phyloP scores from a whole-genome alignment of 2,329 filamentous ascomycete genomes.

The Colletotrichum coccodes region DNA sequence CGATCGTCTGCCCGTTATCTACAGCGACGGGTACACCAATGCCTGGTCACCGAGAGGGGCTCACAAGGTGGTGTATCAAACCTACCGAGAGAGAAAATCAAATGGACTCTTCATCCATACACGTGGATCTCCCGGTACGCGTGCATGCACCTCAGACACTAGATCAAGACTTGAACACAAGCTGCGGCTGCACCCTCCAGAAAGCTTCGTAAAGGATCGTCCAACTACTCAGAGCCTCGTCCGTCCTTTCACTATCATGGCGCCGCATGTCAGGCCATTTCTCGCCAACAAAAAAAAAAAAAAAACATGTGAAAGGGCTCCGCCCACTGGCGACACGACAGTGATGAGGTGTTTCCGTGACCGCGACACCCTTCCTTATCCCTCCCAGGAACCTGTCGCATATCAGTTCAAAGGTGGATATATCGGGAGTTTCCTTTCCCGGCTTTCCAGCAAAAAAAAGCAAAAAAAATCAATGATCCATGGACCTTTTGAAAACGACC shows the following conservation, averaged over 20 bases:
- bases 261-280: constrained; percentile 4
- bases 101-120: constrained; percentile 11
- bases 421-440: background rate
- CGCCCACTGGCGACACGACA: background rate
- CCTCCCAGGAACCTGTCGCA: constrained; percentile 1
- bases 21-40: background rate
- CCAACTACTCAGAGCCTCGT: background rate
- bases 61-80: background rate
- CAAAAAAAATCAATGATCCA: background rate
- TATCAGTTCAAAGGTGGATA: constrained; percentile 2
- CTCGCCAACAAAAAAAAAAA: background rate
- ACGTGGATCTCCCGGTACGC: constrained; percentile 27
- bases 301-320: constrained; percentile 24
- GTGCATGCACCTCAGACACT: constrained; percentile 20
- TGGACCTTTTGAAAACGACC: background rate
- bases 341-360: background rate
- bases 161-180: background rate
- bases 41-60: constrained; percentile 4
- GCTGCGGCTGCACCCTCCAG: background rate
- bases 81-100: constrained; percentile 6
- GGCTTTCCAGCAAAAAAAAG: background rate
- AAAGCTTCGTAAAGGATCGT: background rate
- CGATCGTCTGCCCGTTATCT: constrained; percentile 23
- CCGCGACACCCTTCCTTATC: constrained; percentile 7
- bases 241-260: background rate